These are phyloP conservation scores for Primulina eburnea DNA, from an alignment of 257 asterid species.

Conservation along the genomic window DNA sequence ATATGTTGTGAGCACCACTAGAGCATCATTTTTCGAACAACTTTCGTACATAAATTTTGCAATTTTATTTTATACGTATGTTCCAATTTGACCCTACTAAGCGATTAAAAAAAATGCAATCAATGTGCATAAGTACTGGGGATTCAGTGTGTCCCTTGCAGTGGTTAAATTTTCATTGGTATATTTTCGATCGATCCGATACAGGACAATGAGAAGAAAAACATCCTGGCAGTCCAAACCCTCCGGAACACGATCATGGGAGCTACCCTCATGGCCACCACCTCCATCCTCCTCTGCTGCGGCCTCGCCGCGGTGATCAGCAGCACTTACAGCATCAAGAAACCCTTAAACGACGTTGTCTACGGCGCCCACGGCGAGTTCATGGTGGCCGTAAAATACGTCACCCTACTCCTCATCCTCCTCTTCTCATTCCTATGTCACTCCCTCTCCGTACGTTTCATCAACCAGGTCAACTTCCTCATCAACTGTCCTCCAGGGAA, in stretches of 20 bases:
- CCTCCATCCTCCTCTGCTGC: constrained; percentile 73
- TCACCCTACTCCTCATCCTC: constrained; percentile 56
- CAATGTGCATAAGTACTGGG: no score
- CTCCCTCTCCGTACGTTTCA: constrained; percentile 75
- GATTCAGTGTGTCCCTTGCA: no score
- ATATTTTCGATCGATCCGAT: background rate
- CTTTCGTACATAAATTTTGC: no score
- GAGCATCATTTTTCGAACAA: no score
- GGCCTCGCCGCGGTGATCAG: constrained; percentile 93
- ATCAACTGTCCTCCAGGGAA: constrained; percentile 64
- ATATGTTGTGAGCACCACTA: no score
- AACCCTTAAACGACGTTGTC: constrained; percentile 68
- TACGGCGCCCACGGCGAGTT: constrained; percentile 94
- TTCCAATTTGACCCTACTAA: no score
- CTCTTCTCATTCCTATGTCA: constrained; percentile 77
- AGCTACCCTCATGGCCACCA: constrained; percentile 88
- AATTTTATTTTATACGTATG: no score
- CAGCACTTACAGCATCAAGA: constrained; percentile 84
- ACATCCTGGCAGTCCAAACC: constrained; percentile 86
- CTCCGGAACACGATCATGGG: constrained; percentile 90
- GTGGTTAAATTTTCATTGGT: no score
- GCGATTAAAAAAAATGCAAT: no score
- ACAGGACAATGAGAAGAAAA: constrained; percentile 92
- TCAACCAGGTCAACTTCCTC: constrained; percentile 83
- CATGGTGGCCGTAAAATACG: constrained; percentile 82